These are phyloP conservation scores for Yarrowia alimentaria DNA, from an alignment of 805 yeast genomes.

Conservation along the genomic window DNA sequence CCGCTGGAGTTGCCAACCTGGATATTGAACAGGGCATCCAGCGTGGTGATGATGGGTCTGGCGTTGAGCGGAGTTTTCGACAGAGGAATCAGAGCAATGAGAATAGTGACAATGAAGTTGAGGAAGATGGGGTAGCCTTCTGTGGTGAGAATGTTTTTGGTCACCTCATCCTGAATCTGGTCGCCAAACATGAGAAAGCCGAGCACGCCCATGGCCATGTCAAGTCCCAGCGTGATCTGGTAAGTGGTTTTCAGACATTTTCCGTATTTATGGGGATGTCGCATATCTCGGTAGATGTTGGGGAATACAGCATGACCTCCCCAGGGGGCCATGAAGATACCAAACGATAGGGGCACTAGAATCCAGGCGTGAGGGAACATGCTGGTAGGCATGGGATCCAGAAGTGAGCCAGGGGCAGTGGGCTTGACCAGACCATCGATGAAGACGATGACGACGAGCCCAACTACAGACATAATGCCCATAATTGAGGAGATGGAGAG, in stretches of 20 bases:
- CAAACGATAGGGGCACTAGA: slow-evolving; percentile 46
- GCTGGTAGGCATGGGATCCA: slow-evolving; percentile 61
- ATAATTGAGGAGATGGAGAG: slow-evolving; percentile 65
- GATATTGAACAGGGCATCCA: slow-evolving; percentile 48
- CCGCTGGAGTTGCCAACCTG: slow-evolving; percentile 1
- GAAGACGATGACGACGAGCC: slow-evolving; percentile 58
- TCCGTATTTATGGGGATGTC: slow-evolving; percentile 59
- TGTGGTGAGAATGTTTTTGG: slow-evolving; percentile 68
- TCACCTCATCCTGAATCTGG: slow-evolving; percentile 64
- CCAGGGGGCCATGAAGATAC: slow-evolving; percentile 56
- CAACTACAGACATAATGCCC: slow-evolving; percentile 69
- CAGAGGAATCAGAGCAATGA: slow-evolving; percentile 78
- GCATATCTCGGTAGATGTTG: slow-evolving; percentile 68
- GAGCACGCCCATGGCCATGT: slow-evolving; percentile 57
- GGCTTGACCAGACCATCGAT: slow-evolving; percentile 62
- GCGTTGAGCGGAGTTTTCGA: slow-evolving; percentile 83
- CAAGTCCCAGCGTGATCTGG: slow-evolving; percentile 54
- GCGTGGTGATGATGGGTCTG: slow-evolving; percentile 72
- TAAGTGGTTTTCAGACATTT: slow-evolving; percentile 57
- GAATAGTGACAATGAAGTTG: slow-evolving; percentile 50
- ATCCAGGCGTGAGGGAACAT: slow-evolving; percentile 63
- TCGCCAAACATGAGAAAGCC: slow-evolving; percentile 81
- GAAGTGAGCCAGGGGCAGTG: slow-evolving; percentile 70
- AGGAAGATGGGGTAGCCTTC: slow-evolving; percentile 66
- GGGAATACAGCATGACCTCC: slow-evolving; percentile 85